Percentiles rank a stretch among this genome's conserved stretches.
Conservation (phyloP, 805 yeast genomes). For the Lipomyces starkeyi region DNA sequence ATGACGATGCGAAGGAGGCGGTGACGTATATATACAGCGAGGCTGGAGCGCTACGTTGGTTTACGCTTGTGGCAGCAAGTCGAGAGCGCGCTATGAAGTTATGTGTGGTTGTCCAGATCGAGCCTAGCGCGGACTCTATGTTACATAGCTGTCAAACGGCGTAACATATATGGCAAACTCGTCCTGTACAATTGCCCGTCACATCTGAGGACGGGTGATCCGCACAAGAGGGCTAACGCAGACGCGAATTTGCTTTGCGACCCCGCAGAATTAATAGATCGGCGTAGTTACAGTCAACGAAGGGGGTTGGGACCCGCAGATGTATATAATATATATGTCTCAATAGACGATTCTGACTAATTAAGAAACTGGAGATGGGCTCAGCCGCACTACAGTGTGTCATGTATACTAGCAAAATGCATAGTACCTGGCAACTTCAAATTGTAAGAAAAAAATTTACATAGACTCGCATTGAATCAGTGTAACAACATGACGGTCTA, state of each 20-base stretch:
- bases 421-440: no score
- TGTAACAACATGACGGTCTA: background rate
- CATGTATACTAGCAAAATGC: no score
- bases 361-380: no score
- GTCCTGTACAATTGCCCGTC: background rate
- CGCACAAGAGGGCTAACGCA: background rate
- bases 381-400: no score
- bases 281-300: background rate
- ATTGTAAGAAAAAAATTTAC: no score
- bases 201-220: background rate
- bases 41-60: background rate
- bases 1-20: constrained; percentile 24
- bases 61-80: constrained; percentile 2
- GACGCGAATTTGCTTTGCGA: no score
- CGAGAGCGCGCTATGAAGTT: background rate
- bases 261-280: background rate
- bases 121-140: background rate
- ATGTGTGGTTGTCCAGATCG: background rate
- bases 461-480: background rate
- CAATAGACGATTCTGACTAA: no score
- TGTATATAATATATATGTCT: no score
- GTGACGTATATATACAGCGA: constrained; percentile 27
- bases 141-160: background rate
- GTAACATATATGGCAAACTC: background rate
- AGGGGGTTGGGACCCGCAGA: no score